Conservation (phyloP, 805 yeast species). For the Monosporozyma unispora region DNA sequence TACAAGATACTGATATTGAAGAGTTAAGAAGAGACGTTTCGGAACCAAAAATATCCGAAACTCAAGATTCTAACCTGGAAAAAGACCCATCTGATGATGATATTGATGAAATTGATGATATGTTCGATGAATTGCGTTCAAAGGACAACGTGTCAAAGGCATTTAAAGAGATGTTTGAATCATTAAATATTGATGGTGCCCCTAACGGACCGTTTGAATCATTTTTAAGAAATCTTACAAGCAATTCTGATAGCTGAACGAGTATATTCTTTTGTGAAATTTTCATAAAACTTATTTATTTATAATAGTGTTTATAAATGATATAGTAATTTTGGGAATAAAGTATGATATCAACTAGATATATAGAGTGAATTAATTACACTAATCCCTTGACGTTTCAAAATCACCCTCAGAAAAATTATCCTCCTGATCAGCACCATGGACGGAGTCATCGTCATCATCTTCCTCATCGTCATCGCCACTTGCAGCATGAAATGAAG, state of each 20-base stretch:
- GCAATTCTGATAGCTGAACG: background rate
- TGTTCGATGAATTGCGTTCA: slow-evolving; percentile 3
- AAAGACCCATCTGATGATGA: slow-evolving; percentile 11
- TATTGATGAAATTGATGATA: slow-evolving; percentile 6
- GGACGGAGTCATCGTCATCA: slow-evolving; percentile 6
- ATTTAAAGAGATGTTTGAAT: slow-evolving; percentile 8
- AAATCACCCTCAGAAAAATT: slow-evolving; percentile 10
- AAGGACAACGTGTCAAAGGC: slow-evolving; percentile 4
- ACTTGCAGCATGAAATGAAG: slow-evolving; percentile 5
- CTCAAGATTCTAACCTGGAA: slow-evolving; percentile 13
- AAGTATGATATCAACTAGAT: background rate
- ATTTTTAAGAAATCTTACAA: slow-evolving; percentile 7
- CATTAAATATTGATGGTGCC: slow-evolving; percentile 9
- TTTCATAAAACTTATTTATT: background rate
- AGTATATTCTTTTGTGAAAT: background rate
- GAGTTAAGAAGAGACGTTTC: slow-evolving; percentile 19
- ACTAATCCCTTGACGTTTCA: slow-evolving; percentile 1
- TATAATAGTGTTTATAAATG: background rate
- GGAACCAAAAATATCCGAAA: background rate
- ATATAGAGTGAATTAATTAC: too few species aligned
- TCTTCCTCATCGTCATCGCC: slow-evolving; percentile 13
- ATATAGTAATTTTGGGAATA: background rate
- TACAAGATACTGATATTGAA: slow-evolving; percentile 40
- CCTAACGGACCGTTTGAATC: slow-evolving; percentile 11
- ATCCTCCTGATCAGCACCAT: slow-evolving; percentile 24